Evolutionary conservation across 441 rosid species (phyloP).

Genomic region (Croton setiger): DNA sequence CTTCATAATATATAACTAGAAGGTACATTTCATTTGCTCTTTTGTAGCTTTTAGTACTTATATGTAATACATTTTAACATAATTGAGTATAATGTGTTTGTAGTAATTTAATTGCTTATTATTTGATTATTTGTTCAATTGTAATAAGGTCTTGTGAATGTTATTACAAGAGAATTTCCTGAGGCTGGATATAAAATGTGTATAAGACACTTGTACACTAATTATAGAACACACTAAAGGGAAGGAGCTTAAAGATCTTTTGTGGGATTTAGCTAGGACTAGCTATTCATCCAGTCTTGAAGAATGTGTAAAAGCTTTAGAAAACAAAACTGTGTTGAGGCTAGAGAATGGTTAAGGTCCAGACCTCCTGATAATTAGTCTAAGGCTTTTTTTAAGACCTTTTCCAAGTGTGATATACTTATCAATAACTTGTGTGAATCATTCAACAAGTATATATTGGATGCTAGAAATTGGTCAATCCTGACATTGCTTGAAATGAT

Average conservation of each 20-base stretch:
- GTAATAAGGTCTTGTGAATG: not conserved
- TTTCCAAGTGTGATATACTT: not conserved
- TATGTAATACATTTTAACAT: too few species aligned
- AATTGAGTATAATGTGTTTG: too few species aligned
- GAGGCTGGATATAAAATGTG: not conserved
- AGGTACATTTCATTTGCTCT: not conserved
- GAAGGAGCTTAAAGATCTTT: not conserved
- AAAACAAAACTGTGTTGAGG: not conserved
- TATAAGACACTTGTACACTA: not conserved
- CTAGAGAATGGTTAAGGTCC: not conserved
- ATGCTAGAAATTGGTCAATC: not conserved
- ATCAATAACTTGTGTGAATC: not conserved
- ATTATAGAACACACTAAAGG: not conserved
- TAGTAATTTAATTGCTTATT: too few species aligned
- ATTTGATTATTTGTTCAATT: too few species aligned
- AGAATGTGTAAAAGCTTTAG: not conserved
- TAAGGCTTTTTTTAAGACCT: not conserved
- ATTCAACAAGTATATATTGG: not conserved
- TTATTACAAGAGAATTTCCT: too few species aligned
- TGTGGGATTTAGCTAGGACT: not conserved
- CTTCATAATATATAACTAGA: not conserved
- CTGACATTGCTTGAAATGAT: not conserved
- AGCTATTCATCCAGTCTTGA: not conserved
- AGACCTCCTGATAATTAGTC: not conserved
- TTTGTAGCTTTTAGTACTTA: too few species aligned